A percentile compares a stretch with the other conserved stretches of the same genome.
phyloP scores from a whole-genome alignment of 2,329 filamentous ascomycete species.

The Hypocrella siamensis region DNA sequence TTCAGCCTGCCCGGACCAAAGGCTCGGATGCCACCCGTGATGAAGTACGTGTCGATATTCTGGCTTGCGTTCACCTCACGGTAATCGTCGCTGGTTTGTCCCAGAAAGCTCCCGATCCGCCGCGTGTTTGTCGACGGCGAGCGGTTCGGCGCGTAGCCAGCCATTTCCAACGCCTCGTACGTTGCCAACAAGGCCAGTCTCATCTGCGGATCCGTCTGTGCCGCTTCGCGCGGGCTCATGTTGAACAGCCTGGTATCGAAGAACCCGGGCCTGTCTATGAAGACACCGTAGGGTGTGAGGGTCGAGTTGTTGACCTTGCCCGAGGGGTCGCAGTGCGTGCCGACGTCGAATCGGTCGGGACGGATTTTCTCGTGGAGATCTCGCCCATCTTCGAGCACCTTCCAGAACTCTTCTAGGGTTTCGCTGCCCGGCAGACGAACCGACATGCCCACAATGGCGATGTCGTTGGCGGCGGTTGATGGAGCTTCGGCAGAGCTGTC shows the following conservation, averaged over 20 bases:
- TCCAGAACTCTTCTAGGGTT: conserved; percentile 32
- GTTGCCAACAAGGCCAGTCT: background rate
- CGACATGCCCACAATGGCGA: conserved; percentile 57
- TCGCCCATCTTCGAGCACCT: conserved; percentile 27
- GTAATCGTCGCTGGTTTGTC: conserved; percentile 3
- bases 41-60: conserved; percentile 1
- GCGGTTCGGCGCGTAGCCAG: background rate
- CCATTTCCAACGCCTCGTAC: conserved; percentile 1
- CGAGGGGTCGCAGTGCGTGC: background rate
- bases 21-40: conserved; percentile 2
- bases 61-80: conserved; percentile 1
- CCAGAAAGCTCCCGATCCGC: background rate
- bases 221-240: conserved; percentile 54
- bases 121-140: background rate
- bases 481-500: too few relatives aligned
- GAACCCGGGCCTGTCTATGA: conserved; percentile 46
- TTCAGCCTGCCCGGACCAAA: conserved; percentile 3
- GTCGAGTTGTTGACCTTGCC: conserved; percentile 1
- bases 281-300: conserved; percentile 3
- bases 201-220: conserved; percentile 33
- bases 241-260: conserved; percentile 57
- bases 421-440: conserved; percentile 23
- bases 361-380: background rate
- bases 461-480: too few relatives aligned
- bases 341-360: background rate